Conservation (phyloP, 257 asterid species). For the Solanum habrochaites region DNA sequence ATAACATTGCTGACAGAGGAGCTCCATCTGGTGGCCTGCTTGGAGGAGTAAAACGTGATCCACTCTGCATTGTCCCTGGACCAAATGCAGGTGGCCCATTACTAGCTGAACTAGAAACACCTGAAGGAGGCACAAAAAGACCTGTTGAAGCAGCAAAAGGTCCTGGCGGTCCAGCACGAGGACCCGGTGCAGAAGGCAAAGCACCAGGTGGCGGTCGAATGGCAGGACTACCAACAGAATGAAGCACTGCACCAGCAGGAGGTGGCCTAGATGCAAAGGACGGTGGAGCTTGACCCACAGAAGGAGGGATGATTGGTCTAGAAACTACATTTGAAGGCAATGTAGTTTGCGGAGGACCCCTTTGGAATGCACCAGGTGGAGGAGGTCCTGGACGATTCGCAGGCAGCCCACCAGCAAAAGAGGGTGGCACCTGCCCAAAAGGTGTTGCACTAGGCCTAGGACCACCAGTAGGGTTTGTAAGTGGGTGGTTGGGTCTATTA, state of each 20-base stretch:
- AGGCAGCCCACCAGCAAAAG: conserved; percentile 35
- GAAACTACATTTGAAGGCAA: conserved; percentile 40
- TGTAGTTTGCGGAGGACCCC: conserved; percentile 44
- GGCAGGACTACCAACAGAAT: conserved; percentile 33
- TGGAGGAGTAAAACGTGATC: conserved; percentile 58
- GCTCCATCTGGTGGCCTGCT: conserved; percentile 52
- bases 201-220: conserved; percentile 18
- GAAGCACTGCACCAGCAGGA: conserved; percentile 39
- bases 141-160: conserved; percentile 8
- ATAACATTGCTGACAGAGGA: conserved; percentile 32
- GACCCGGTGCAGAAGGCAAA: conserved; percentile 28
- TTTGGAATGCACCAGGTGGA: conserved; percentile 54
- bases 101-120: conserved; percentile 29
- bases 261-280: conserved; percentile 67
- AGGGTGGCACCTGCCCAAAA: conserved; percentile 58
- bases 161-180: conserved; percentile 18
- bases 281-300: conserved; percentile 42
- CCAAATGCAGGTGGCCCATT: conserved; percentile 61
- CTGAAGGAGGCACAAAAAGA: conserved; percentile 16
- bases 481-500: conserved; percentile 57
- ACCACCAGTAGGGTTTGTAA: conserved; percentile 4
- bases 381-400: conserved; percentile 64
- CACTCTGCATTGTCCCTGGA: conserved; percentile 31
- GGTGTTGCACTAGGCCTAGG: conserved; percentile 54
- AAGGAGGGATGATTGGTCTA: conserved; percentile 54